A percentile compares a stretch with the other conserved stretches of the same genome.
phyloP scores from a whole-genome alignment of 1,284 basidiomycete species.

The Cryptococcus sp. region DNA sequence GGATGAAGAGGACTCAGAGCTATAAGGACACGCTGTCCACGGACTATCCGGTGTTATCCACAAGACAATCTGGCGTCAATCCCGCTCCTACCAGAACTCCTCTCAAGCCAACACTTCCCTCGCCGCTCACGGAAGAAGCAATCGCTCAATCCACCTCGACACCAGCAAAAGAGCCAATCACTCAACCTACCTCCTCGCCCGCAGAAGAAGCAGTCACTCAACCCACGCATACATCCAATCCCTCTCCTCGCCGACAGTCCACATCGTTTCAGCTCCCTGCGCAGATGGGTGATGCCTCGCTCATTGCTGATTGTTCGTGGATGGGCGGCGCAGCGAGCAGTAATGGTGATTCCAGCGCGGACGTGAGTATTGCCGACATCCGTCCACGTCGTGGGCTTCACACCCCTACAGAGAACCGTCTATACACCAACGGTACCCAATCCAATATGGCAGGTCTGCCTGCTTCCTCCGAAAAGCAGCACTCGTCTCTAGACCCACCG shows the following conservation, averaged over 20 bases:
- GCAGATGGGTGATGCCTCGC: constrained; percentile 12
- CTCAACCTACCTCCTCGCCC: neutral
- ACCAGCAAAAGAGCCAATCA: neutral
- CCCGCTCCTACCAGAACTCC: constrained; percentile 2
- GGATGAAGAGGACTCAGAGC: neutral
- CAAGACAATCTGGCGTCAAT: constrained; percentile 21
- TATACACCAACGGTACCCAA: no score
- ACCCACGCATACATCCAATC: neutral
- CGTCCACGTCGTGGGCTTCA: constrained; percentile 1
- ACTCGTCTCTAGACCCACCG: neutral
- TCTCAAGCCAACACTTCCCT: neutral
- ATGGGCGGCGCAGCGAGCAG: constrained; percentile 13
- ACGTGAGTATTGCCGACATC: constrained; percentile 12
- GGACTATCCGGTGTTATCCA: constrained; percentile 25
- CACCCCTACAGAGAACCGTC: neutral
- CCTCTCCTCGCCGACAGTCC: constrained; percentile 3
- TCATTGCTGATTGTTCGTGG: constrained; percentile 19
- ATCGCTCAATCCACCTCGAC: neutral
- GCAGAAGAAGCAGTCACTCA: neutral
- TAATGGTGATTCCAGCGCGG: constrained; percentile 17
- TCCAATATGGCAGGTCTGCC: no score
- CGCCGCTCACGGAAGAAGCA: neutral
- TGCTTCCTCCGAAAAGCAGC: no score
- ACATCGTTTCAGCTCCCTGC: constrained; percentile 17
- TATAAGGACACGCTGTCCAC: neutral